Percentiles rank a stretch among this genome's conserved stretches.
Conservation (phyloP, 164 flowering plant species). For the Piper longum region DNA sequence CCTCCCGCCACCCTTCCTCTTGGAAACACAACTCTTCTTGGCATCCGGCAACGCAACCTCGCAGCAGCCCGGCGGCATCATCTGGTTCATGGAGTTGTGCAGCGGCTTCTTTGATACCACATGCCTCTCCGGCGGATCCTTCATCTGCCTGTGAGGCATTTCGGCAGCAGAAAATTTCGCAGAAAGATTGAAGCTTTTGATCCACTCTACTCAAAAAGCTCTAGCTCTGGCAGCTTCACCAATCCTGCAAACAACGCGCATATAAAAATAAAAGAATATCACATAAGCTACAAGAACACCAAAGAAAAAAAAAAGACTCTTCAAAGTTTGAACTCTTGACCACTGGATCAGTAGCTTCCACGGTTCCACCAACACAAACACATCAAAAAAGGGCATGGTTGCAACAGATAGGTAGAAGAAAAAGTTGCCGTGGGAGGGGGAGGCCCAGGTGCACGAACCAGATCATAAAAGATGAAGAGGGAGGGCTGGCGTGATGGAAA, state of each 20-base stretch:
- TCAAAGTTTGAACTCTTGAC: neutral
- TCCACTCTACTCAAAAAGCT: neutral
- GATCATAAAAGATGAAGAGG: neutral
- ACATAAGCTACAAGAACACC: too few relatives aligned
- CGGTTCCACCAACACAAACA: neutral
- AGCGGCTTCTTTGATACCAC: conserved; percentile 23
- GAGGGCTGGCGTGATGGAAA: conserved; percentile 1
- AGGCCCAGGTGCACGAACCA: conserved; percentile 3
- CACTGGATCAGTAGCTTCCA: neutral
- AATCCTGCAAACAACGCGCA: neutral
- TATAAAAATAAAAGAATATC: neutral
- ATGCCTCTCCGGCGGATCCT: conserved; percentile 20
- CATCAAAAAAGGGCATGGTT: too few relatives aligned
- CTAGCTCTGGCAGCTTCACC: neutral
- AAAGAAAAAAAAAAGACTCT: too few relatives aligned
- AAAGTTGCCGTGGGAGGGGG: neutral
- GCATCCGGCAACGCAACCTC: conserved; percentile 12
- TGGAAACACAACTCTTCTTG: conserved; percentile 13
- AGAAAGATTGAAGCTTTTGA: conserved; percentile 1
- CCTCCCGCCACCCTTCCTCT: conserved; percentile 19
- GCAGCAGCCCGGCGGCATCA: conserved; percentile 8
- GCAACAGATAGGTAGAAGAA: neutral
- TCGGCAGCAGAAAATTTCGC: conserved; percentile 1
- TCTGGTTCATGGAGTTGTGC: conserved; percentile 20
- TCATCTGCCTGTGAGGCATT: conserved; percentile 30